These are phyloP conservation scores for Saitozyma podzolica DNA, from an alignment of 768 basidiomycete species.

Conservation along the genomic window DNA sequence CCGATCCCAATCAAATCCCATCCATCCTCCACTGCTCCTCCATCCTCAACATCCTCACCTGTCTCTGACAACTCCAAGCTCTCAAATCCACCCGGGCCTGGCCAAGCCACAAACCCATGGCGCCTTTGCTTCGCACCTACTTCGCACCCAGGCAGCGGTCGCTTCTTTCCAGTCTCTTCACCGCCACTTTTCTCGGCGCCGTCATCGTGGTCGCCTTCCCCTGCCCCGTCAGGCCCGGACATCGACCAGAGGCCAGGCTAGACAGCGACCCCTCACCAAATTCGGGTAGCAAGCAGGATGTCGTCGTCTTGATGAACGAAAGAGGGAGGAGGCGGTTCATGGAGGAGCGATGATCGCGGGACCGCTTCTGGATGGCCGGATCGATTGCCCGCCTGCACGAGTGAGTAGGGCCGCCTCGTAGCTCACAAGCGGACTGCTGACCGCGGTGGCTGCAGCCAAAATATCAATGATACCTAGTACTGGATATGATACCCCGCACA, in stretches of 20 bases:
- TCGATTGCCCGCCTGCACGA: too few relatives aligned
- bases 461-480: too few relatives aligned
- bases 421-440: too few relatives aligned
- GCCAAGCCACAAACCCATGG: conserved; percentile 27
- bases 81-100: neutral
- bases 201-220: conserved; percentile 51
- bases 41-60: too few relatives aligned
- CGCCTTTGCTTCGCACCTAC: conserved; percentile 47
- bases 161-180: conserved; percentile 50
- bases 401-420: too few relatives aligned
- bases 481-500: too few relatives aligned
- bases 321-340: conserved; percentile 42
- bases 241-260: conserved; percentile 14
- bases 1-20: too few relatives aligned
- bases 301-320: conserved; percentile 51
- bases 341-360: conserved; percentile 27
- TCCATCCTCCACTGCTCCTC: too few relatives aligned
- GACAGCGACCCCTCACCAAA: conserved; percentile 10
- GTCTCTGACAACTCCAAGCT: neutral
- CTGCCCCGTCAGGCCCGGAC: conserved; percentile 45
- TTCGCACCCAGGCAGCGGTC: conserved; percentile 50
- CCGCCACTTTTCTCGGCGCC: conserved; percentile 51
- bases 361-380: too few relatives aligned
- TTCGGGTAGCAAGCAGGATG: conserved; percentile 24
- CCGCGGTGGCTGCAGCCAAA: too few relatives aligned